A percentile compares a stretch with the other conserved stretches of the same genome.
These are phyloP conservation scores for Penicillium brasilianum DNA, from an alignment of 2,329 filamentous ascomycete genomes.

Conservation along the genomic window DNA sequence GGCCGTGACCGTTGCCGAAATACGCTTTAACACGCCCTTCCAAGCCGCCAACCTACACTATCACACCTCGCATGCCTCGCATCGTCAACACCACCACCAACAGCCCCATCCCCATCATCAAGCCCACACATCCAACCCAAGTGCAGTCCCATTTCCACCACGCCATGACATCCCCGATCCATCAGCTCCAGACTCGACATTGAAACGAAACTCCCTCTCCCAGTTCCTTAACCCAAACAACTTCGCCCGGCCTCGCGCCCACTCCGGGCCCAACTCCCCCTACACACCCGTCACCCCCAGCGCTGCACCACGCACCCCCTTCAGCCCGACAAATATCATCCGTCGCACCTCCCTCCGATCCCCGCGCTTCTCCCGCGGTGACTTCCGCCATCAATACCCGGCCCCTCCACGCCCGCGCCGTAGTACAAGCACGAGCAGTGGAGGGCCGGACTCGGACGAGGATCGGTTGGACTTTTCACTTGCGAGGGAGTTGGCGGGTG, in stretches of 20 bases:
- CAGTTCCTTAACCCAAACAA: conserved; percentile 39
- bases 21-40: conserved; percentile 85
- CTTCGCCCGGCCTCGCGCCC: conserved; percentile 35
- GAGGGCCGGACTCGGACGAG: conserved; percentile 37
- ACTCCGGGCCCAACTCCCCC: conserved; percentile 31
- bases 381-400: conserved; percentile 30
- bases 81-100: conserved; percentile 23
- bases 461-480: conserved; percentile 72
- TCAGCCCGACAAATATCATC: conserved; percentile 36
- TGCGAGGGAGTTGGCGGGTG: conserved; percentile 82
- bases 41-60: conserved; percentile 43
- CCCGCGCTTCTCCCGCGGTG: conserved; percentile 22
- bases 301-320: conserved; percentile 28
- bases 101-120: conserved; percentile 21
- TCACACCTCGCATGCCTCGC: conserved; percentile 25
- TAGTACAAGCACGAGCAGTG: conserved; percentile 28
- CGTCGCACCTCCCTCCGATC: conserved; percentile 37
- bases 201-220: conserved; percentile 40
- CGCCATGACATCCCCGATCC: conserved; percentile 12
- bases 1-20: conserved; percentile 71
- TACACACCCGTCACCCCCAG: conserved; percentile 26
- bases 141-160: conserved; percentile 7
- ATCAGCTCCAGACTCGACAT: conserved; percentile 13
- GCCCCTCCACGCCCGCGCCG: conserved; percentile 30
- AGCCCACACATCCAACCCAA: conserved; percentile 24